Base-by-base conservation (phyloP, 2,329 filamentous ascomycete species). In the Hypoxylon sp. region DNA sequence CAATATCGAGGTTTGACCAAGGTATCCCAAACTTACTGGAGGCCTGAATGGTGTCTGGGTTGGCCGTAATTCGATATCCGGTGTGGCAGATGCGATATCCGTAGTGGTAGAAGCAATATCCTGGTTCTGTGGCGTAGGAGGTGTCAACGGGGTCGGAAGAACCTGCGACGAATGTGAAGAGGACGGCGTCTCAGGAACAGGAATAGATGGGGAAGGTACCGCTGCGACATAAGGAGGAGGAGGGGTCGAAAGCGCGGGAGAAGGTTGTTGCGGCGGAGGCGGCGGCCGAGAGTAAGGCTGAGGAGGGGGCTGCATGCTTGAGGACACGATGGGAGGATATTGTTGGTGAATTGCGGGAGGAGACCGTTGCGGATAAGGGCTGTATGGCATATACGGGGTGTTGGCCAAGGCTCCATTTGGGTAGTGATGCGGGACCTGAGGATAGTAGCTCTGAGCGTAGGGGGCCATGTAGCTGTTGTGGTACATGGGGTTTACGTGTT, bases 371-470 rank as follows among this genome's bases (percentile, higher is more conserved):
- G 69, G 44, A 60, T 76, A 76, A 2, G 67, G 76, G 58, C 80
- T 82, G 70, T 86, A 86, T 16, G 81, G 80, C 72, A 83, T 78
- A 20, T 85, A 86, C 26, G 78, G 79, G 18, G 79, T 75, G 44
- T 78, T 79, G 57, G 81, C 80, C 72, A 86, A 81, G 45, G 74
- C 79, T 14, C 77, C 79, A 68, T 80, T 83, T 73, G 87, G 88
- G 72, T 91, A 87, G 61, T 86, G 87, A 66, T 85, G 84, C 61
- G 86, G 82, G 78, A 89, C 84, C 70, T 83, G 85, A 30, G 83
- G 81, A 66, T 83, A 85, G 73, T 85, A 87, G 70, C 78, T 71
- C 69, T 74, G 74, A 73, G 79, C 77, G 74, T 88, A 88, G 5
- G 81, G 79, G 72, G 79, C 76, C 75, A 83, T 81, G 74, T 86